These are phyloP conservation scores for Paxillus involutus DNA, from an alignment of 768 basidiomycete species.

Conservation along the genomic window DNA sequence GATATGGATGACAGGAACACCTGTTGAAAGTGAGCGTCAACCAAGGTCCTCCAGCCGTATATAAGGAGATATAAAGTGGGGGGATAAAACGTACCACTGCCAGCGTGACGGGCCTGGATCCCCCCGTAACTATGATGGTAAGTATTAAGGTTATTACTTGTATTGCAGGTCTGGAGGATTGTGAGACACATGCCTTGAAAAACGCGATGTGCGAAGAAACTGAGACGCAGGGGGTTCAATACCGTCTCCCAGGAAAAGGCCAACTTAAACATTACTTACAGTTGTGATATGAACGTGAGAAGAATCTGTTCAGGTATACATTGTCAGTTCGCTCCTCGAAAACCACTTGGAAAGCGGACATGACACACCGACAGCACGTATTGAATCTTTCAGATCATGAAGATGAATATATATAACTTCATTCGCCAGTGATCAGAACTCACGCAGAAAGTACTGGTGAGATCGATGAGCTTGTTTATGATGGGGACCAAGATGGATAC, in stretches of 20 bases:
- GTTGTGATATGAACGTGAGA: conserved; percentile 24
- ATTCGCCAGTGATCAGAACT: conserved; percentile 5
- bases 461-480: conserved; percentile 1
- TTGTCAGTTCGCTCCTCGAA: neutral
- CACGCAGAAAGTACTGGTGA: conserved; percentile 29
- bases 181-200: conserved; percentile 18
- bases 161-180: too few relatives aligned
- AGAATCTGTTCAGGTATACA: conserved; percentile 15
- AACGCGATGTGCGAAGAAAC: conserved; percentile 26
- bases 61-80: neutral
- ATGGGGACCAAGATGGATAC: neutral
- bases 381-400: conserved; percentile 17
- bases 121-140: conserved; percentile 17
- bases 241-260: neutral
- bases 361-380: conserved; percentile 23
- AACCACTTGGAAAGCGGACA: neutral
- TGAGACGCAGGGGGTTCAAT: conserved; percentile 5
- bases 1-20: conserved; percentile 15
- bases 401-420: neutral
- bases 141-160: neutral
- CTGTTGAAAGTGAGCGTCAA: conserved; percentile 1
- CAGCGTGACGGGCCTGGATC: conserved; percentile 12
- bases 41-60: neutral
- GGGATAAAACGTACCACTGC: conserved; percentile 15
- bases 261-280: conserved; percentile 14